Conservation (phyloP, 192 early-diverging fungal species). For the Spizellomyces punctatus region DNA sequence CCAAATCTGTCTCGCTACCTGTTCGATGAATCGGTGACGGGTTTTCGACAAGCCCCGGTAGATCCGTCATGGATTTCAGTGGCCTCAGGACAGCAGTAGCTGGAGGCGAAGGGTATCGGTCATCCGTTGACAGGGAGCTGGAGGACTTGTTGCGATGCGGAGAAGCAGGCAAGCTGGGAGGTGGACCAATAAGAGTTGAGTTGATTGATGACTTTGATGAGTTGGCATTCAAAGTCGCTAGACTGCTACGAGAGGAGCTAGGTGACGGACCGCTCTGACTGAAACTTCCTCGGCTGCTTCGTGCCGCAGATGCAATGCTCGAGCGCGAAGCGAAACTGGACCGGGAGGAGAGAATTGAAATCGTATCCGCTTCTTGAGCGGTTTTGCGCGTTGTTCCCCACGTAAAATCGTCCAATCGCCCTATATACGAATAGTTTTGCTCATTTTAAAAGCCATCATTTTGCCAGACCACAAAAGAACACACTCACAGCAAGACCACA, state of each 20-base stretch:
- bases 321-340: not conserved
- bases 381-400: conserved; percentile 1
- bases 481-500: not conserved
- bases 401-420: not conserved
- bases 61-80: not conserved
- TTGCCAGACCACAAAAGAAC: too few relatives aligned
- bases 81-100: not conserved
- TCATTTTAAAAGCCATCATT: too few relatives aligned
- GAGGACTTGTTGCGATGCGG: too few relatives aligned
- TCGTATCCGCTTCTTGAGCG: not conserved
- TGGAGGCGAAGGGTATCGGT: not conserved
- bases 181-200: too few relatives aligned
- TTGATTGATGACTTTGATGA: too few relatives aligned
- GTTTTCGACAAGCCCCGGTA: not conserved
- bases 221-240: too few relatives aligned
- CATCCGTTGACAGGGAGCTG: too few relatives aligned
- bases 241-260: too few relatives aligned
- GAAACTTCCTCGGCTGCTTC: not conserved
- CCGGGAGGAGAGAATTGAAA: not conserved
- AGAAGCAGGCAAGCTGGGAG: too few relatives aligned
- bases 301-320: not conserved
- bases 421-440: too few relatives aligned
- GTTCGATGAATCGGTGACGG: not conserved
- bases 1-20: not conserved
- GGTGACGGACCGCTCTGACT: too few relatives aligned